Conservation (phyloP, 2,329 filamentous ascomycete species). For the Mycogone perniciosa region DNA sequence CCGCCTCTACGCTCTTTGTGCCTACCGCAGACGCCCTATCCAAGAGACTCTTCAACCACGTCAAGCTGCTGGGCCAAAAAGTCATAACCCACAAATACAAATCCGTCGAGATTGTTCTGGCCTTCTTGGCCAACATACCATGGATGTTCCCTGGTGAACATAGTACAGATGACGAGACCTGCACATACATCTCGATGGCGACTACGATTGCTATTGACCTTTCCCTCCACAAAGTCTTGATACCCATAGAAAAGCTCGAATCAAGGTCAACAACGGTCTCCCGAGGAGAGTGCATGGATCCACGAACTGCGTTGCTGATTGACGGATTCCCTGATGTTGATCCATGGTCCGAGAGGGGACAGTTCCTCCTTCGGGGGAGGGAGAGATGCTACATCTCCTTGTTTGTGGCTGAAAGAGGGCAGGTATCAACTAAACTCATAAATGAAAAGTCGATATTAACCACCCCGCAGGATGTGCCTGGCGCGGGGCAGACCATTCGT, state of each 20-base stretch:
- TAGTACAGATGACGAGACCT: slow-evolving; percentile 67
- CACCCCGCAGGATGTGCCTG: slow-evolving; percentile 49
- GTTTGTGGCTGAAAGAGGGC: slow-evolving; percentile 67
- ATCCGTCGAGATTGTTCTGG: slow-evolving; percentile 67
- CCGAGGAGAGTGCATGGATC: slow-evolving; percentile 62
- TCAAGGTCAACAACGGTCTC: slow-evolving; percentile 44
- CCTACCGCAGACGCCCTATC: slow-evolving; percentile 58
- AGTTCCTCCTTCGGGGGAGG: slow-evolving; percentile 54
- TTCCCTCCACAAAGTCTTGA: slow-evolving; percentile 62
- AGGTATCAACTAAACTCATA: slow-evolving; percentile 13
- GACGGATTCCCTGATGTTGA: slow-evolving; percentile 63
- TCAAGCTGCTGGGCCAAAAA: slow-evolving; percentile 54
- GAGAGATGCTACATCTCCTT: slow-evolving; percentile 66
- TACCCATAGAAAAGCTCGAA: slow-evolving; percentile 44
- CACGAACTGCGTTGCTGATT: slow-evolving; percentile 56
- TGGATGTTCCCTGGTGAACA: slow-evolving; percentile 66
- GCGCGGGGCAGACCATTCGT: slow-evolving; percentile 64
- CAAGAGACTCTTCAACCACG: slow-evolving; percentile 58
- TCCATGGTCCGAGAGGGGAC: slow-evolving; percentile 52
- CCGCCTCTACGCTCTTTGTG: slow-evolving; percentile 61
- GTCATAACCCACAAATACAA: slow-evolving; percentile 56
- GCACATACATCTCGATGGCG: slow-evolving; percentile 63
- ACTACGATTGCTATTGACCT: slow-evolving; percentile 63
- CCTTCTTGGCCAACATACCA: slow-evolving; percentile 69
- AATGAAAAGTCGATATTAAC: not conserved